Percentiles rank a stretch among this genome's conserved stretches.
Conservation (phyloP, 2,329 filamentous ascomycete genomes). For the Trichophyton mentagrophytes region DNA sequence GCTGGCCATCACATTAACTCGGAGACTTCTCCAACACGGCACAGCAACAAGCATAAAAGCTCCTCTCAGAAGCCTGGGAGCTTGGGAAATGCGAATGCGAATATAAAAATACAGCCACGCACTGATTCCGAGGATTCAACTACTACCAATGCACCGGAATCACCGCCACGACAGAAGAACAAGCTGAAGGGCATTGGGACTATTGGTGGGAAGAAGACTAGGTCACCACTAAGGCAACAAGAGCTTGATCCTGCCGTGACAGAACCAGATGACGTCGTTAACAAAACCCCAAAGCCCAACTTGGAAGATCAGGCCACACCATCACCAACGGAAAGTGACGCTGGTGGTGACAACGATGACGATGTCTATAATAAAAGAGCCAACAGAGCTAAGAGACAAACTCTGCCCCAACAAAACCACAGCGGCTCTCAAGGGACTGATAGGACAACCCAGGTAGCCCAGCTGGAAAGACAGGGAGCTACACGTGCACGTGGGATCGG, state of each 20-base stretch:
- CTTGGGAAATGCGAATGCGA: conserved; percentile 10
- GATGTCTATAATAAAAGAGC: not conserved
- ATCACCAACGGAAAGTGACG: conserved; percentile 3
- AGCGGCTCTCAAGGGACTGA: not conserved
- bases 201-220: conserved; percentile 11
- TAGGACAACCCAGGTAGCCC: conserved; percentile 6
- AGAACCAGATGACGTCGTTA: not conserved
- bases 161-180: not conserved
- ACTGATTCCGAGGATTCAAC: conserved; percentile 4
- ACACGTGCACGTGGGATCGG: conserved; percentile 17
- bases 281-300: not conserved
- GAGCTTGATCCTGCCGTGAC: not conserved
- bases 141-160: conserved; percentile 8
- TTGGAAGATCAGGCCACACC: conserved; percentile 5
- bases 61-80: conserved; percentile 6
- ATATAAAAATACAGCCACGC: not conserved
- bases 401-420: not conserved
- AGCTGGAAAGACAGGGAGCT: not conserved
- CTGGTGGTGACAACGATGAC: conserved; percentile 4
- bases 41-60: not conserved
- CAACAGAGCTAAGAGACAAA: conserved; percentile 7
- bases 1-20: not conserved
- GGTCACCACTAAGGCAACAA: not conserved
- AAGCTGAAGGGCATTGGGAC: conserved; percentile 10
- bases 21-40: not conserved